phyloP scores from a whole-genome alignment of 2,329 filamentous ascomycete genomes.

The Botrytis tulipae region DNA sequence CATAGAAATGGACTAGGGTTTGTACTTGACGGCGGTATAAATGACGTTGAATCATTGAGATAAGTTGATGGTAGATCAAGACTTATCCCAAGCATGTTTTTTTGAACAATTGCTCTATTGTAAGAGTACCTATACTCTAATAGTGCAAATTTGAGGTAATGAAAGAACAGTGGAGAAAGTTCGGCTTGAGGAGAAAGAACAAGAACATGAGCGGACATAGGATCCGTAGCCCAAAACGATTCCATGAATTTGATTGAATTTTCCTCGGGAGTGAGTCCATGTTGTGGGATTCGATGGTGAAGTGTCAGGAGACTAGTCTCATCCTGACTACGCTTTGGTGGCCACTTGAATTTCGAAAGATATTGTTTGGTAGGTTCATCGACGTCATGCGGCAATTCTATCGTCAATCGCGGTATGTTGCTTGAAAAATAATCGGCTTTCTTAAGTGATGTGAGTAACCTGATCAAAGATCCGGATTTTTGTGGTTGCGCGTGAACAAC shows the following conservation, averaged over 20 bases:
- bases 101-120: slow-evolving; percentile 47
- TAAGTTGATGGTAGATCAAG: slow-evolving; percentile 68
- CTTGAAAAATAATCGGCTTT: slow-evolving; percentile 73
- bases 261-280: slow-evolving; percentile 62
- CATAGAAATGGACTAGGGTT: slow-evolving; percentile 61
- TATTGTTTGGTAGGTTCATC: slow-evolving; percentile 64
- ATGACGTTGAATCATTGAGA: slow-evolving; percentile 58
- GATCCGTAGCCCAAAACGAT: slow-evolving; percentile 76
- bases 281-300: slow-evolving; percentile 67
- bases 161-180: slow-evolving; percentile 76
- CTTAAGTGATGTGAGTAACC: slow-evolving; percentile 73
- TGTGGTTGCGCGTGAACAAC: slow-evolving; percentile 71
- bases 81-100: slow-evolving; percentile 72
- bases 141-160: slow-evolving; percentile 77
- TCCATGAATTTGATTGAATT: slow-evolving; percentile 76
- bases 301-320: slow-evolving; percentile 62
- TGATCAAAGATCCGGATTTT: slow-evolving; percentile 71
- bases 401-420: slow-evolving; percentile 69
- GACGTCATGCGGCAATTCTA: slow-evolving; percentile 74
- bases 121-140: slow-evolving; percentile 75
- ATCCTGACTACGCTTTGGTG: slow-evolving; percentile 46
- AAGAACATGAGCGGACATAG: slow-evolving; percentile 70
- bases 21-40: slow-evolving; percentile 46
- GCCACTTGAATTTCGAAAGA: slow-evolving; percentile 66
- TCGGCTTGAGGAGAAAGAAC: slow-evolving; percentile 79